Evolutionary conservation across 139 green algal genomes (phyloP), one percentile per base, ranked within the genome.

Genomic region (Ettlia oleoabundans): DNA sequence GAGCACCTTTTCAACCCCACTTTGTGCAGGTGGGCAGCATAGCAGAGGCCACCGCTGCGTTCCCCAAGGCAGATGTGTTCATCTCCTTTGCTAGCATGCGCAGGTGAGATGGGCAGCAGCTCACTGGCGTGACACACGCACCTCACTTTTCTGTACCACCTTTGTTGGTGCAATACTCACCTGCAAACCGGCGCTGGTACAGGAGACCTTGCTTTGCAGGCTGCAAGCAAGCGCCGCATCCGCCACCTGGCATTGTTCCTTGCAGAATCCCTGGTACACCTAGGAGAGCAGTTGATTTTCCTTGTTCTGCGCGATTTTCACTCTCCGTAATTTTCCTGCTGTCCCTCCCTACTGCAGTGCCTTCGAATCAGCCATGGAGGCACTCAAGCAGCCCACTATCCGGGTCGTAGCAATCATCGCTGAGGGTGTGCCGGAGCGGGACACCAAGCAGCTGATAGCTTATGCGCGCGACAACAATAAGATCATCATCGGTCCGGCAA

Each of bases 1-100:
- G 47, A 24, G 47, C 47, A 58, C 15, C 47, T 58, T 58, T 15
- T 58, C 47, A 58, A 10, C 30, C 63, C 33, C 15, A 30, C 63
- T 70, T 26, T 8, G 15, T 7, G 15, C 63, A 80, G 73, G 53
- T 80, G 51, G 89, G 91, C 82, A 96, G 86, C 80, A 95, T 92
- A 1, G 81, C 85, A 24, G 92, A 93, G 58, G 95, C 95, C 0
- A 89, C 87, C 1, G 88, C 91, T 18, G 89, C 91, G 47, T 91
- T 96, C 83, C 92, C 93, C 43, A 87, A 76, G 53, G 95, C 95
- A 26, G 95, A 98, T 53, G 91, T 98, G 28, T 98, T 98, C 86
- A 95, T 98, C 84, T 98, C 98, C 86, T 98, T 98, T 81, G 94
- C 95, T 0, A 98, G 93, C 3, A 98, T 95, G 86, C 85, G 95